phyloP scores from a whole-genome alignment of 2,329 filamentous ascomycete species.

The Aspergillus persii region DNA sequence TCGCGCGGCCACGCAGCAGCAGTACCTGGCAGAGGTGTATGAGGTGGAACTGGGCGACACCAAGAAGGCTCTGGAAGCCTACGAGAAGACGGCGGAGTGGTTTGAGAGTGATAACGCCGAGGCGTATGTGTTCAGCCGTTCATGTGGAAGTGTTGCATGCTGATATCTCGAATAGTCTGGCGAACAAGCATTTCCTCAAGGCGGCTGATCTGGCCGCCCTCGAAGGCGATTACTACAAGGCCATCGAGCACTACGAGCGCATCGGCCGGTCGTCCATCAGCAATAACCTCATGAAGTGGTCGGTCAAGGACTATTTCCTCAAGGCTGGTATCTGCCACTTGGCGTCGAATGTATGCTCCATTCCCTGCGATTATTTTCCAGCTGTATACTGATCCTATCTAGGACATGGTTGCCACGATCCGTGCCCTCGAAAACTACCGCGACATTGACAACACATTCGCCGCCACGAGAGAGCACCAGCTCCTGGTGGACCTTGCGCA shows the following conservation, averaged over 20 bases:
- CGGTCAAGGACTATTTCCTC: constrained; percentile 91
- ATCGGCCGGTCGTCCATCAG: constrained; percentile 74
- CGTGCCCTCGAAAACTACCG: constrained; percentile 79
- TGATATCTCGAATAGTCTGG: constrained; percentile 56
- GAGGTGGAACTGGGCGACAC: constrained; percentile 77
- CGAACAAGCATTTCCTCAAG: constrained; percentile 92
- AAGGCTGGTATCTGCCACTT: constrained; percentile 93
- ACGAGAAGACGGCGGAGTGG: constrained; percentile 83
- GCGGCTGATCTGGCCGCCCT: constrained; percentile 83
- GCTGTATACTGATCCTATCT: not conserved
- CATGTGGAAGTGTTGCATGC: not conserved
- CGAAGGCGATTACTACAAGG: constrained; percentile 78
- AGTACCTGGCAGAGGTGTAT: constrained; percentile 81
- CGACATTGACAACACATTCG: constrained; percentile 75
- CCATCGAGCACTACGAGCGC: constrained; percentile 78
- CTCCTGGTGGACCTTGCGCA: constrained; percentile 74
- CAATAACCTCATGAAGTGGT: constrained; percentile 92
- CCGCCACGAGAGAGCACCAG: constrained; percentile 74
- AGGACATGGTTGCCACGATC: constrained; percentile 74
- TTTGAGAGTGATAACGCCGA: constrained; percentile 83
- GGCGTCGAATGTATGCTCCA: constrained; percentile 50
- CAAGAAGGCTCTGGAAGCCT: constrained; percentile 75
- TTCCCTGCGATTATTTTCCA: not conserved
- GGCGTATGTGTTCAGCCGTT: constrained; percentile 53
- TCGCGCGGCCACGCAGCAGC: constrained; percentile 84